Conservation (phyloP, 129 eudicot genomes). For the Deinandra increscens region DNA sequence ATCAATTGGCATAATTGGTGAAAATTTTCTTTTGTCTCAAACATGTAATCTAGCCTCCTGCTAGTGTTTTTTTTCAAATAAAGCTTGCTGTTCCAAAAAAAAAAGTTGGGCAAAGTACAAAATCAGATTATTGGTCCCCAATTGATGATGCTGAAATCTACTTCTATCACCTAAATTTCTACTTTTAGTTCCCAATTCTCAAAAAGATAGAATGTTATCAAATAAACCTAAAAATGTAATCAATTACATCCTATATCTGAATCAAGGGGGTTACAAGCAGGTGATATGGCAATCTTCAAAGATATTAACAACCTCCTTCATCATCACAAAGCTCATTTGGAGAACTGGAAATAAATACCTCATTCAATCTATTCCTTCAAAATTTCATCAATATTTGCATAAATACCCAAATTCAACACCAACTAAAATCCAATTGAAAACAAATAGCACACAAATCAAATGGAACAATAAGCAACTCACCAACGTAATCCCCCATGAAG, state of each 20-base stretch:
- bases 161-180: not conserved
- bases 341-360: not conserved
- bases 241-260: not conserved
- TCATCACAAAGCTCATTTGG: slow-evolving; percentile 11
- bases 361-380: slow-evolving; percentile 11
- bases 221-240: not conserved
- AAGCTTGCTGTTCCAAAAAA: no score
- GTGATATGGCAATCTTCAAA: no score
- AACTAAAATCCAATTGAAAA: not conserved
- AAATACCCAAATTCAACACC: not conserved
- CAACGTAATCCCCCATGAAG: slow-evolving; percentile 94
- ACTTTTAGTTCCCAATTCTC: not conserved
- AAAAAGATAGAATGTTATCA: not conserved
- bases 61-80: no score
- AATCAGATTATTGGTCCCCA: not conserved
- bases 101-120: not conserved
- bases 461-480: slow-evolving; percentile 35
- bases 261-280: no score
- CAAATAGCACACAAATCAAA: not conserved
- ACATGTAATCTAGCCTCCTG: no score
- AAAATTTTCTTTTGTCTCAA: no score
- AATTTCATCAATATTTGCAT: not conserved
- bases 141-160: not conserved
- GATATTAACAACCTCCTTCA: slow-evolving; percentile 2
- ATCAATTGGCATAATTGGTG: no score